These are phyloP conservation scores for Beauveria sp. DNA, from an alignment of 2,329 filamentous ascomycete genomes.

Conservation along the genomic window DNA sequence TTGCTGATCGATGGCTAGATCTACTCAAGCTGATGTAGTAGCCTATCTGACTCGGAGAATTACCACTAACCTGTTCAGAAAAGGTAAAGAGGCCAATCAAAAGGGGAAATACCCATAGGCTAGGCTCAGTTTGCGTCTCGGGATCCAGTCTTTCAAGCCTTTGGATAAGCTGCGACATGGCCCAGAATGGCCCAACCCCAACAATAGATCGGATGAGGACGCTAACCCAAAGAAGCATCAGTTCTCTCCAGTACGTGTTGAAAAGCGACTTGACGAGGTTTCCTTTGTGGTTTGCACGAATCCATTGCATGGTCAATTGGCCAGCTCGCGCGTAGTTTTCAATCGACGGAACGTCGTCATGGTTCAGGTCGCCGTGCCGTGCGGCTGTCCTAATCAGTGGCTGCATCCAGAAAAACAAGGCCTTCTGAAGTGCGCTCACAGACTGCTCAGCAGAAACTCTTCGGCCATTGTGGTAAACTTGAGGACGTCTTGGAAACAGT, in stretches of 20 bases:
- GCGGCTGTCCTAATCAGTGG: background rate
- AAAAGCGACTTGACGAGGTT: background rate
- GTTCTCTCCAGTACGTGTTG: background rate
- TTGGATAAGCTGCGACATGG: slow-evolving; percentile 5
- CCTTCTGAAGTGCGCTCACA: background rate
- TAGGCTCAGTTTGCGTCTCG: background rate
- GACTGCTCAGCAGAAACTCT: background rate
- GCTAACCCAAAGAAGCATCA: background rate
- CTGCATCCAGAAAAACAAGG: background rate
- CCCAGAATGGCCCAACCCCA: slow-evolving; percentile 5
- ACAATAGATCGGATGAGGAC: background rate
- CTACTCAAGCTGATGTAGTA: too few relatives aligned
- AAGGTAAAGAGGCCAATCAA: slow-evolving; percentile 46
- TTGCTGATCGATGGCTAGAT: slow-evolving; percentile 29
- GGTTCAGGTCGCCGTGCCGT: background rate
- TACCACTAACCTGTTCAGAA: slow-evolving; percentile 54
- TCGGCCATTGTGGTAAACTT: background rate
- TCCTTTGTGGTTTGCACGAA: background rate
- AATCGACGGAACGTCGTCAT: background rate
- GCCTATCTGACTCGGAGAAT: slow-evolving; percentile 48
- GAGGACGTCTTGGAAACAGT: slow-evolving; percentile 34
- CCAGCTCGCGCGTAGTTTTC: background rate
- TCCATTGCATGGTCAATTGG: background rate
- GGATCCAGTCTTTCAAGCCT: background rate
- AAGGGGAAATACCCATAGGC: slow-evolving; percentile 34